These are phyloP conservation scores for Anthracocystis walkeri DNA, from an alignment of 1,284 basidiomycete genomes.

Conservation along the genomic window DNA sequence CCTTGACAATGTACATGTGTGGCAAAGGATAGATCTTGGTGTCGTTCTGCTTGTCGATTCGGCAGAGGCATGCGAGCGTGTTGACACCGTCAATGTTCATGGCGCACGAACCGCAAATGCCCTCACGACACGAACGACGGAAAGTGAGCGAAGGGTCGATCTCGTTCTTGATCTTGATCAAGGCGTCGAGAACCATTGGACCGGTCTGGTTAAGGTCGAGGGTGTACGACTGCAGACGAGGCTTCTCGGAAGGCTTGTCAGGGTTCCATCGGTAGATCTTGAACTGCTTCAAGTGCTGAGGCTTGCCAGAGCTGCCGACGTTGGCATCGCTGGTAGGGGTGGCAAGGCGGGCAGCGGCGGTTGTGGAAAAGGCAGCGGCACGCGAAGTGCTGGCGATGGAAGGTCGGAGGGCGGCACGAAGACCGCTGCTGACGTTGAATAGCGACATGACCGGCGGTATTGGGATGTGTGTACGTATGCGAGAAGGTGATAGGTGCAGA, in stretches of 20 bases:
- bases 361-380: conserved; percentile 57
- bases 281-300: conserved; percentile 65
- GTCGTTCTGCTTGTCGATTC: conserved; percentile 81
- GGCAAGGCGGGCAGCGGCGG: conserved; percentile 59
- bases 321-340: conserved; percentile 59
- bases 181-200: conserved; percentile 90
- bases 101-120: conserved; percentile 97
- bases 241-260: conserved; percentile 92
- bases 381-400: conserved; percentile 35
- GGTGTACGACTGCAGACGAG: conserved; percentile 88
- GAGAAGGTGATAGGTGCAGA: neutral
- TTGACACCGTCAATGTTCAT: conserved; percentile 98
- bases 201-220: conserved; percentile 95
- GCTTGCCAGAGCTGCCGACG: conserved; percentile 49
- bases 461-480: neutral
- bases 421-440: conserved; percentile 42
- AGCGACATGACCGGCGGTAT: conserved; percentile 34
- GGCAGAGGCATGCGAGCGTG: conserved; percentile 95
- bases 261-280: conserved; percentile 77
- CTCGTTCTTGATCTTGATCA: conserved; percentile 99
- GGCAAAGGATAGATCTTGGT: conserved; percentile 98
- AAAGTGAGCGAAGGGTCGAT: conserved; percentile 95
- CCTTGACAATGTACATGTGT: conserved; percentile 99
- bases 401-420: conserved; percentile 44
- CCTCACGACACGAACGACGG: conserved; percentile 95